Evolutionary conservation across 2,329 filamentous ascomycete species (phyloP).

Genomic region (Fusarium sp.): DNA sequence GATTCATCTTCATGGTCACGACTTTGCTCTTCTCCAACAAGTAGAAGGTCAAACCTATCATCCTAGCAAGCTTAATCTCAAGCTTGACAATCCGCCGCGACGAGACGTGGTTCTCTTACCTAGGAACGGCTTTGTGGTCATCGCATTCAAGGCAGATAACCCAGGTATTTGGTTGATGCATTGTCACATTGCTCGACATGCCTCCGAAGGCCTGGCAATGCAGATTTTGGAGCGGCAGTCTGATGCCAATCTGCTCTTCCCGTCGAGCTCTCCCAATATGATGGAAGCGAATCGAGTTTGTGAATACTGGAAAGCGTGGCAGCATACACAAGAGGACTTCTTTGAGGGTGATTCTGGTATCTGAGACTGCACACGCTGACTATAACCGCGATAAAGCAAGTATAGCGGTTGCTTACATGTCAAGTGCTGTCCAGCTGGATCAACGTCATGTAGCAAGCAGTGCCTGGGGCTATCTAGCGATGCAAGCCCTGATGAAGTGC

Average conservation of each 20-base stretch:
- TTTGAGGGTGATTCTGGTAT: slow-evolving; percentile 32
- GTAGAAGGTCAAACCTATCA: slow-evolving; percentile 18
- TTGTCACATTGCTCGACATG: slow-evolving; percentile 60
- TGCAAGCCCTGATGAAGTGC: too few relatives aligned
- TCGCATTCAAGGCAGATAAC: slow-evolving; percentile 59
- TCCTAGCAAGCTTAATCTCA: slow-evolving; percentile 21
- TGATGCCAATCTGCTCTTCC: slow-evolving; percentile 18
- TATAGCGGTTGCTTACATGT: too few relatives aligned
- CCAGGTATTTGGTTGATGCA: slow-evolving; percentile 60
- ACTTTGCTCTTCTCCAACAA: slow-evolving; percentile 37
- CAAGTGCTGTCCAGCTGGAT: too few relatives aligned
- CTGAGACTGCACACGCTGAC: neutral
- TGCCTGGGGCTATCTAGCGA: too few relatives aligned
- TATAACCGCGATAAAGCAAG: neutral
- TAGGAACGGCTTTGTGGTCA: slow-evolving; percentile 53
- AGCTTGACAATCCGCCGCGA: slow-evolving; percentile 56
- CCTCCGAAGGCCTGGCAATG: slow-evolving; percentile 44
- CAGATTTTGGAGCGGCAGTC: slow-evolving; percentile 36
- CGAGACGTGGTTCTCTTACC: slow-evolving; percentile 61
- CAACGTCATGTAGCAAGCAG: too few relatives aligned
- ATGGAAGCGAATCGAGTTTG: slow-evolving; percentile 24
- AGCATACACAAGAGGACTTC: slow-evolving; percentile 8
- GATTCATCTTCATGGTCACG: slow-evolving; percentile 40
- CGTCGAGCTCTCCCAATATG: neutral
- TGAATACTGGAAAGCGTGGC: slow-evolving; percentile 19